Evolutionary conservation across 2,329 filamentous ascomycete genomes (phyloP).

Genomic region (Colletotrichum phormii): DNA sequence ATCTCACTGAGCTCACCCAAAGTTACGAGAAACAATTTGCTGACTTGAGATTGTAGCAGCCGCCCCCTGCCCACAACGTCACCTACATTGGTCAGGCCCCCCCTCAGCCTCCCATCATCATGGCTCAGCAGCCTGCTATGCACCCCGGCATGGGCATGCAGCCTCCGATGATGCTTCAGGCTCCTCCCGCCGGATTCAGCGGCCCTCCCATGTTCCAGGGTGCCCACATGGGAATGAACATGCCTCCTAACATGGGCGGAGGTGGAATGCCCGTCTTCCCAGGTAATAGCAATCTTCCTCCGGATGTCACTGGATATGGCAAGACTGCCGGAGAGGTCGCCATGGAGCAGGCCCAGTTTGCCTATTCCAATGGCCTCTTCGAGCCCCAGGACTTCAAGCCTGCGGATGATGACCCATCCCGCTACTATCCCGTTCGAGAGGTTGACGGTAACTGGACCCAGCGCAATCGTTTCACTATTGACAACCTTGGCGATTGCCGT

Average conservation of each 20-base stretch:
- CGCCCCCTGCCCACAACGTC: constrained; percentile 45
- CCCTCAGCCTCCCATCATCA: constrained; percentile 44
- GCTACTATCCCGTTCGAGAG: constrained; percentile 72
- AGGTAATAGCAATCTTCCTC: constrained; percentile 55
- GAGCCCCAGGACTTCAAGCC: constrained; percentile 74
- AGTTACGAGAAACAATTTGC: neutral
- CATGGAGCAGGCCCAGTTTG: constrained; percentile 60
- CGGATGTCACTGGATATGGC: constrained; percentile 65
- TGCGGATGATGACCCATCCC: constrained; percentile 67
- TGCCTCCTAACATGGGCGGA: constrained; percentile 6
- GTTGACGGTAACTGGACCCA: constrained; percentile 70
- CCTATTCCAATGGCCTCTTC: constrained; percentile 61
- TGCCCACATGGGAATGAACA: constrained; percentile 29
- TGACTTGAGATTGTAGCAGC: constrained; percentile 42
- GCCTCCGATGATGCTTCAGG: constrained; percentile 46
- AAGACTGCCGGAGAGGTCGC: constrained; percentile 61
- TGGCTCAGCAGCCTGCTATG: constrained; percentile 47
- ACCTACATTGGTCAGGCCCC: constrained; percentile 43
- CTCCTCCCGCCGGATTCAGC: constrained; percentile 38
- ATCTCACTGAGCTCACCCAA: neutral
- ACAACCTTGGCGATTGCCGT: constrained; percentile 65
- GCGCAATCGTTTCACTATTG: constrained; percentile 70
- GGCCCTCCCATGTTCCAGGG: constrained; percentile 23
- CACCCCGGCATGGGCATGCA: constrained; percentile 40
- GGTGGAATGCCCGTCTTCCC: constrained; percentile 37